These are phyloP conservation scores for Tephrocybe sp. DNA, from an alignment of 768 basidiomycete genomes.

Conservation along the genomic window DNA sequence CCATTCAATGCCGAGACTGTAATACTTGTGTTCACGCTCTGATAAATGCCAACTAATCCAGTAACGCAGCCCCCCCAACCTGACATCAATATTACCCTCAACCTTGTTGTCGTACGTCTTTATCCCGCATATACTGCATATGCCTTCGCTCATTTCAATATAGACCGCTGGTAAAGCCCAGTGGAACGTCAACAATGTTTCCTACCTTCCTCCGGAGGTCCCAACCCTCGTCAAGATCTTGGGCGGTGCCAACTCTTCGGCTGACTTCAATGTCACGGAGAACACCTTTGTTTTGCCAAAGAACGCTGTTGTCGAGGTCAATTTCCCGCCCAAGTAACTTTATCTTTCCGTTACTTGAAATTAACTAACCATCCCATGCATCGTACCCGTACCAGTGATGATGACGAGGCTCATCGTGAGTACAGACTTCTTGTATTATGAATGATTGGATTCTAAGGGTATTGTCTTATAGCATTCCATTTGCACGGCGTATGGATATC, in stretches of 20 bases:
- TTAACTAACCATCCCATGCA: neutral
- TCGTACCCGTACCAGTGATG: slow-evolving; percentile 15
- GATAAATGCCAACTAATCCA: neutral
- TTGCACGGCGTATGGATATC: slow-evolving; percentile 23
- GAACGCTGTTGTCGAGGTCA: slow-evolving; percentile 35
- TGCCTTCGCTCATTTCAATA: neutral
- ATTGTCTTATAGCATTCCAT: slow-evolving; percentile 21
- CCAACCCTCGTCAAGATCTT: slow-evolving; percentile 31
- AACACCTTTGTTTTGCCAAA: slow-evolving; percentile 35
- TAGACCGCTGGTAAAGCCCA: slow-evolving; percentile 18
- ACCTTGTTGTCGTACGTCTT: slow-evolving; percentile 19
- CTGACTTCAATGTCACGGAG: slow-evolving; percentile 29
- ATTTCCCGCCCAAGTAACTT: slow-evolving; percentile 24
- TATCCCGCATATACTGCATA: neutral
- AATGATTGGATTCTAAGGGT: too few species aligned
- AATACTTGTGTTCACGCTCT: neutral
- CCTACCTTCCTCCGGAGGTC: slow-evolving; percentile 23
- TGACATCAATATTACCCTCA: slow-evolving; percentile 24
- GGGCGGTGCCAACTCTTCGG: slow-evolving; percentile 24
- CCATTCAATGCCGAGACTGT: neutral
- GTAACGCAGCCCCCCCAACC: slow-evolving; percentile 17
- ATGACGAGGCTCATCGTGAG: slow-evolving; percentile 26
- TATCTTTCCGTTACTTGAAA: neutral
- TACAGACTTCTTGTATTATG: neutral
- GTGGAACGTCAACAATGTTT: slow-evolving; percentile 29